Conservation (phyloP, 495 filamentous ascomycete species). For the Immersiella caudata region DNA sequence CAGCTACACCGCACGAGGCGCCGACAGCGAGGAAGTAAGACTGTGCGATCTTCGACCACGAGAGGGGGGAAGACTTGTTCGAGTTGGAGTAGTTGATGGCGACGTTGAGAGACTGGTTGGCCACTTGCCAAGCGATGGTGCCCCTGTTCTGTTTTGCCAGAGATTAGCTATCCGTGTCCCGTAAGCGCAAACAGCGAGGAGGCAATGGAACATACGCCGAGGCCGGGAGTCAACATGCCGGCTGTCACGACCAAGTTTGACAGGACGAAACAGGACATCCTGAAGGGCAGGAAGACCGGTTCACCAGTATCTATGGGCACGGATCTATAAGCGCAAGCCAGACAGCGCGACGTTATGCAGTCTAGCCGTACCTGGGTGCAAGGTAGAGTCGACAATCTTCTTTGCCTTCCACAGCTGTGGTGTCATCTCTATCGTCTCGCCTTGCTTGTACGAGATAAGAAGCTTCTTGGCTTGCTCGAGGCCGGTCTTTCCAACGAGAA, state of each 20-base stretch:
- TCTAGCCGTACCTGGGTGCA: slow-evolving; percentile 82
- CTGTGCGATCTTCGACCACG: slow-evolving; percentile 74
- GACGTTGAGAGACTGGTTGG: slow-evolving; percentile 97
- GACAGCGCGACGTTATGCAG: not conserved
- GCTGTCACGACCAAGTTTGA: slow-evolving; percentile 96
- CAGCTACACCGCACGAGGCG: slow-evolving; percentile 88
- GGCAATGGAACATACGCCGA: slow-evolving; percentile 55
- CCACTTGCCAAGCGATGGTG: slow-evolving; percentile 91
- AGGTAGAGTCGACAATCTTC: slow-evolving; percentile 92
- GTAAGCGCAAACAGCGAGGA: not conserved
- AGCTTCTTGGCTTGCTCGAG: slow-evolving; percentile 82
- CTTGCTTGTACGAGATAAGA: slow-evolving; percentile 79
- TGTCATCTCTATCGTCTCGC: slow-evolving; percentile 75
- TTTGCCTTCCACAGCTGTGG: slow-evolving; percentile 93
- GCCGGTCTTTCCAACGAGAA: slow-evolving; percentile 72
- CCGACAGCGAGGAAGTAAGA: slow-evolving; percentile 92
- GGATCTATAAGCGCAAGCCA: slow-evolving; percentile 20
- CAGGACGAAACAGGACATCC: slow-evolving; percentile 95
- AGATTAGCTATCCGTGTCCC: slow-evolving; percentile 20
- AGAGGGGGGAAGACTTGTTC: slow-evolving; percentile 91
- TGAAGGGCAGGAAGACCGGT: slow-evolving; percentile 90
- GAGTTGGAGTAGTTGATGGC: slow-evolving; percentile 96
- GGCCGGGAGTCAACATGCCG: slow-evolving; percentile 91
- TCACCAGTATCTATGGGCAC: slow-evolving; percentile 76
- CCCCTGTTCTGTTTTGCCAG: slow-evolving; percentile 65